These are phyloP conservation scores for Gloeophyllum trabeum DNA, from an alignment of 768 basidiomycete species.

Conservation along the genomic window DNA sequence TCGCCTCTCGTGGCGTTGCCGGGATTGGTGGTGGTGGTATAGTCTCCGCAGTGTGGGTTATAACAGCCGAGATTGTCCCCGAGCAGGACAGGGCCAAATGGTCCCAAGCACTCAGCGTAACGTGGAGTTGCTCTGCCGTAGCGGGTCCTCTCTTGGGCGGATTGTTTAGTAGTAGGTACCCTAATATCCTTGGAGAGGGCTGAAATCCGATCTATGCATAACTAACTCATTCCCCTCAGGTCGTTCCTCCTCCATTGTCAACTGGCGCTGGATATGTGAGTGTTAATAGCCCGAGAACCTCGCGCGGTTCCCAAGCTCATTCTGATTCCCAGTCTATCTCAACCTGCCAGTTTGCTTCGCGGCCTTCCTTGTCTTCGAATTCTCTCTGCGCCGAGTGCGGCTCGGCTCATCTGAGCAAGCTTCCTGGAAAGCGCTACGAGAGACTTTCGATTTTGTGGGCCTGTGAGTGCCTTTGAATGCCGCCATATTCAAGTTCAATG, in stretches of 20 bases:
- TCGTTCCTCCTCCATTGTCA: constrained; percentile 20
- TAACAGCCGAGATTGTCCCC: constrained; percentile 77
- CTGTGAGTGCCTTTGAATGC: constrained; percentile 41
- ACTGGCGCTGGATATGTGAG: constrained; percentile 86
- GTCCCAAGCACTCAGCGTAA: constrained; percentile 77
- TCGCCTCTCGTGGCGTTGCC: constrained; percentile 51
- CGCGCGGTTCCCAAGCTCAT: constrained; percentile 4
- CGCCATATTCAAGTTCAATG: constrained; percentile 3
- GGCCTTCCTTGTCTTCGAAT: constrained; percentile 41
- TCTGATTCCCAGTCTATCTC: constrained; percentile 51
- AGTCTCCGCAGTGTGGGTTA: constrained; percentile 77
- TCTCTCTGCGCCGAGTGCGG: constrained; percentile 49
- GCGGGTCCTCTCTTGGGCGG: constrained; percentile 81
- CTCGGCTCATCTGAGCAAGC: constrained; percentile 32
- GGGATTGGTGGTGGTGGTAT: constrained; percentile 86
- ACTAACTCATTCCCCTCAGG: not conserved
- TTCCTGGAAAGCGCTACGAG: constrained; percentile 44
- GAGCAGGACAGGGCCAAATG: constrained; percentile 61
- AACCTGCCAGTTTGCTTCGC: constrained; percentile 67
- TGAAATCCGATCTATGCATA: no score
- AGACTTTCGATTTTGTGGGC: constrained; percentile 67
- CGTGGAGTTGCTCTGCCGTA: constrained; percentile 79
- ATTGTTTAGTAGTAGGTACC: constrained; percentile 57
- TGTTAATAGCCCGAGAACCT: constrained; percentile 9
- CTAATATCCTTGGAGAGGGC: not conserved